Percentiles rank a stretch among this genome's conserved stretches.
These are phyloP conservation scores for Anaeramoeba flamelloides DNA, from an alignment of 78 protist species.

Conservation along the genomic window DNA sequence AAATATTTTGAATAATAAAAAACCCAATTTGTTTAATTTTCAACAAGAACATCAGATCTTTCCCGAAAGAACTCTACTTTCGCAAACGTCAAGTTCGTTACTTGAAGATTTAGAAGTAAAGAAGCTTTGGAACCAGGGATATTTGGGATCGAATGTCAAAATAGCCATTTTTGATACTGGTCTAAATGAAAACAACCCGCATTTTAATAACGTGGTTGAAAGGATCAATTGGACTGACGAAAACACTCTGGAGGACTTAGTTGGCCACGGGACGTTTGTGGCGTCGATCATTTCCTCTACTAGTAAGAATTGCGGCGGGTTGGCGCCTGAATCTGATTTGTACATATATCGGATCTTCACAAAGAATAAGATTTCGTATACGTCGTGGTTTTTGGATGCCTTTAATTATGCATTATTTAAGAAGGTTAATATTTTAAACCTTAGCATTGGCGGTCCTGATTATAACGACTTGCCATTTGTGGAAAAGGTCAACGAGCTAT, in stretches of 20 bases:
- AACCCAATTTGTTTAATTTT: no score
- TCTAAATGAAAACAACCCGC: no score
- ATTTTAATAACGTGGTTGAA: conserved; percentile 34
- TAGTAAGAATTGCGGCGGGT: conserved; percentile 50
- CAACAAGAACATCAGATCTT: no score
- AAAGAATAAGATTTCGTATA: conserved; percentile 46
- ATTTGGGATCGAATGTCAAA: no score
- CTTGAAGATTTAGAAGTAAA: no score
- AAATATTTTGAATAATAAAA: no score
- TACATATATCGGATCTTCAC: conserved; percentile 67
- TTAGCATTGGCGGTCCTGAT: conserved; percentile 87
- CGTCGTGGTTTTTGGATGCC: conserved; percentile 88
- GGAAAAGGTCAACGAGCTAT: conserved; percentile 74
- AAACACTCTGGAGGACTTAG: conserved; percentile 21
- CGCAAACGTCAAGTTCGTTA: no score
- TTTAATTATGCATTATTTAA: conserved; percentile 66
- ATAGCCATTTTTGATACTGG: no score
- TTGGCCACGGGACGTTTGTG: conserved; percentile 85
- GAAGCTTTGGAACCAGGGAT: no score
- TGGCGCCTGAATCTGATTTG: conserved; percentile 72
- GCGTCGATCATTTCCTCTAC: conserved; percentile 57
- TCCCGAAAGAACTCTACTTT: no score
- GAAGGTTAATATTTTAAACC: conserved; percentile 50
- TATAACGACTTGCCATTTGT: conserved; percentile 71
- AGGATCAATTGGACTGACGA: conserved; percentile 57